phyloP scores from a whole-genome alignment of 495 filamentous ascomycete genomes.

The Hypoxylon cercidicola region DNA sequence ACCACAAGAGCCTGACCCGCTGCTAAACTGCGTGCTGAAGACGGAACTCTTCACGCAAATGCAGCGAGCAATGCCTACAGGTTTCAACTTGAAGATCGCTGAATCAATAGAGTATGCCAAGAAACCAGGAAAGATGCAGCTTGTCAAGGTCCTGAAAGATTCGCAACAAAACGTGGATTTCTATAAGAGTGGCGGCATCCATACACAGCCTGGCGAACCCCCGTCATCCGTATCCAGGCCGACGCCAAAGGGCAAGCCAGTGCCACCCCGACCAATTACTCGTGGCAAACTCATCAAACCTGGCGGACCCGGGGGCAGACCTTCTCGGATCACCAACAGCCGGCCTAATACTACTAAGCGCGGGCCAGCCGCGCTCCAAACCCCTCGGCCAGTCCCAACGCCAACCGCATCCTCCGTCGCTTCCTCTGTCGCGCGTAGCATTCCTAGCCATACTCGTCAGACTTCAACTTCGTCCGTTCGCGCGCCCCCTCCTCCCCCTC shows the following conservation, averaged over 20 bases:
- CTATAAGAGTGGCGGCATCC: conserved; percentile 94
- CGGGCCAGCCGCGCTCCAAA: conserved; percentile 53
- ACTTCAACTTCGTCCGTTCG: conserved; percentile 54
- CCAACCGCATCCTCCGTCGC: conserved; percentile 49
- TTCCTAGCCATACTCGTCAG: conserved; percentile 58
- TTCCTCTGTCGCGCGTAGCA: conserved; percentile 49
- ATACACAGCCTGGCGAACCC: conserved; percentile 85
- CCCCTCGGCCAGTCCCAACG: conserved; percentile 58
- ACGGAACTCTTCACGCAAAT: conserved; percentile 97
- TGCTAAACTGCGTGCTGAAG: conserved; percentile 93
- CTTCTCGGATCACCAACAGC: conserved; percentile 70
- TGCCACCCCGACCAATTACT: conserved; percentile 89
- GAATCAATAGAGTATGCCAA: conserved; percentile 95
- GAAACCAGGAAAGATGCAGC: conserved; percentile 92
- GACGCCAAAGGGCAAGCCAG: conserved; percentile 84
- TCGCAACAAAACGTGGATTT: conserved; percentile 76
- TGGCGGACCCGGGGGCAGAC: conserved; percentile 84
- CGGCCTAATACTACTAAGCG: conserved; percentile 59
- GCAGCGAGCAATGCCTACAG: conserved; percentile 75
- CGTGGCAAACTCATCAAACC: conserved; percentile 88
- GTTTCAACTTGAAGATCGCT: conserved; percentile 82
- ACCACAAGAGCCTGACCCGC: conserved; percentile 87
- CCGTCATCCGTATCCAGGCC: conserved; percentile 83
- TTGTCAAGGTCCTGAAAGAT: conserved; percentile 91
- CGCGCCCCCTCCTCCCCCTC: conserved; percentile 71